These are phyloP conservation scores for Fusarium miscanthi DNA, from an alignment of 2,329 filamentous ascomycete genomes.

Conservation along the genomic window DNA sequence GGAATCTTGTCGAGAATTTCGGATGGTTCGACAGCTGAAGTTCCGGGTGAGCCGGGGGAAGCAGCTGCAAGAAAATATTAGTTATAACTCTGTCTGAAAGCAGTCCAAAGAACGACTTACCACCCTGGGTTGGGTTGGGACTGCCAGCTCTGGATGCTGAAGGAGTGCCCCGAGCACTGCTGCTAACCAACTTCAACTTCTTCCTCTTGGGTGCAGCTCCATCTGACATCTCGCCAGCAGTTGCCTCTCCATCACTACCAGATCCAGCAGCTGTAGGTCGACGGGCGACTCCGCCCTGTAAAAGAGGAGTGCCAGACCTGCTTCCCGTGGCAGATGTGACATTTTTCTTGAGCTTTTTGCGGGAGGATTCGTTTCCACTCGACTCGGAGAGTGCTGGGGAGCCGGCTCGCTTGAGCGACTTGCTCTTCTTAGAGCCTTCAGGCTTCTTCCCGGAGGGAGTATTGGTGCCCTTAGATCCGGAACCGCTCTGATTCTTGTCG, in stretches of 20 bases:
- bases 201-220: conserved; percentile 62
- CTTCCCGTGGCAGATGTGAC: conserved; percentile 61
- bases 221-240: conserved; percentile 74
- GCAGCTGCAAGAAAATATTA: conserved; percentile 41
- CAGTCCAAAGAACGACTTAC: conserved; percentile 46
- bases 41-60: conserved; percentile 51
- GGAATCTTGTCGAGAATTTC: conserved; percentile 68
- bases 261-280: conserved; percentile 64
- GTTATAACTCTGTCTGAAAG: not conserved
- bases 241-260: conserved; percentile 78
- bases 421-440: conserved; percentile 61
- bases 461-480: conserved; percentile 74
- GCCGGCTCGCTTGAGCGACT: conserved; percentile 82
- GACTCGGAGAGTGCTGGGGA: conserved; percentile 91
- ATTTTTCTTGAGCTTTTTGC: conserved; percentile 80
- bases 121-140: conserved; percentile 59
- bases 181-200: conserved; percentile 64
- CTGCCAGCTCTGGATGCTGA: conserved; percentile 71
- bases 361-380: conserved; percentile 88
- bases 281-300: conserved; percentile 53
- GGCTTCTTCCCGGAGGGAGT: conserved; percentile 62
- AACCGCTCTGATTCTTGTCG: conserved; percentile 63
- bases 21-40: conserved; percentile 57
- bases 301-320: conserved; percentile 66
- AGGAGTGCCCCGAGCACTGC: conserved; percentile 63